Evolutionary conservation across 805 yeast species (phyloP), one percentile per base, ranked within the genome.

Genomic region (Kuraishia piskuri): DNA sequence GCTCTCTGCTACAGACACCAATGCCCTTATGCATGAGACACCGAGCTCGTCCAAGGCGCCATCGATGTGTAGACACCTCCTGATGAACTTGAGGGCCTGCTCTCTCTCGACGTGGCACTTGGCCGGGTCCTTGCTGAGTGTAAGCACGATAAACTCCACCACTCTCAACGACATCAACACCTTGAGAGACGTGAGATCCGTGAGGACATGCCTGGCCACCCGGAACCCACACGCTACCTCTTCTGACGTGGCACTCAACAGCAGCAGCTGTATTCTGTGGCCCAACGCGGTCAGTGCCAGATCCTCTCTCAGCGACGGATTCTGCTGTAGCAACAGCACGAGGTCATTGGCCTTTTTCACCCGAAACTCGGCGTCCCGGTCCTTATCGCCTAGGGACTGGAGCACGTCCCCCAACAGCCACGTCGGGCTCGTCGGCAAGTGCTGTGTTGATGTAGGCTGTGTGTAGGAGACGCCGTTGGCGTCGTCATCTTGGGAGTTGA

Each of bases 171-270:
- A 72, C 8, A 80, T 69, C 57, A 90, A 68, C 2, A 75, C 66
- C n/a, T 70, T 66, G 5, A 89, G 62, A 2, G 90, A 79, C 6
- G 77, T 78, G 14, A 72, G 63, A 55, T 79, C 79, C 36, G 77
- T 76, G 20, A 86, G 71, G 19, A 88, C 71, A 57, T 86, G 78
- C 19, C 97, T 71, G 22, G 90, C 76, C 1, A 90, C 75, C 50
- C 96, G 73, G 65, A 83, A 90, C 0, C 91, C 96, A 1, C 90
- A 77, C 0, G 91, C 86, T 7, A 84, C 75, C 1, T 88, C 85
- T 54, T 81, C 83, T 25, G 83, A 74, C 49, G 79, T 75, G 6
- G 72, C 73, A 59, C 80, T 82, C 49, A 62, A 48, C 21, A 91
- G 66, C 63, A 90, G 71, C 21, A 76, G 75, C 59, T 83, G 87